Percentiles rank a stretch among this genome's conserved stretches.
phyloP scores from a whole-genome alignment of 2,329 filamentous ascomycete species.

The Exophiala xenobiotica region DNA sequence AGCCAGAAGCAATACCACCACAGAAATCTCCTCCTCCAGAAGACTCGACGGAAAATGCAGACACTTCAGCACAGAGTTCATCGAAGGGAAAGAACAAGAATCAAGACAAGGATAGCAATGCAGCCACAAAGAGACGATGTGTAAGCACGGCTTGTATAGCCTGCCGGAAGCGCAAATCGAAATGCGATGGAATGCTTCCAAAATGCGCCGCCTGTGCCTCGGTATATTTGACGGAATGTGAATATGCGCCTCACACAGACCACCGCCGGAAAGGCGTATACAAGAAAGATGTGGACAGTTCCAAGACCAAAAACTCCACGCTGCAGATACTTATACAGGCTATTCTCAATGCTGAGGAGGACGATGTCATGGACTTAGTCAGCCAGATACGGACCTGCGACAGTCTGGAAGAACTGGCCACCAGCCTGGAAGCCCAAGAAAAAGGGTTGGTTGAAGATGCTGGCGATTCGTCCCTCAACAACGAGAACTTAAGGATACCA shows the following conservation, averaged over 20 bases:
- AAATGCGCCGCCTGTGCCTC: slow-evolving; percentile 95
- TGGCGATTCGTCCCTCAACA: slow-evolving; percentile 36
- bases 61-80: slow-evolving; percentile 3
- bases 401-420: slow-evolving; percentile 63
- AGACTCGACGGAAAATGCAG: slow-evolving; percentile 4
- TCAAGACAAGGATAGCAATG: slow-evolving; percentile 33
- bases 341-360: slow-evolving; percentile 85
- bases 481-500: slow-evolving; percentile 32
- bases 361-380: slow-evolving; percentile 79
- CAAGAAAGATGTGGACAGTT: slow-evolving; percentile 84
- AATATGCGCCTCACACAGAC: slow-evolving; percentile 95
- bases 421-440: slow-evolving; percentile 56
- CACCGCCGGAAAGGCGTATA: slow-evolving; percentile 96
- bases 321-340: slow-evolving; percentile 90
- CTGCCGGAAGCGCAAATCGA: slow-evolving; percentile 75
- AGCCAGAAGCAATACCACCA: slow-evolving; percentile 6
- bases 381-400: slow-evolving; percentile 85
- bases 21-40: neutral
- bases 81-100: slow-evolving; percentile 35
- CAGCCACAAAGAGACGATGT: slow-evolving; percentile 64
- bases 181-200: slow-evolving; percentile 88
- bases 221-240: slow-evolving; percentile 74
- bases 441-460: slow-evolving; percentile 46
- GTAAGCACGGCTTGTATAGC: slow-evolving; percentile 84
- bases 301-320: slow-evolving; percentile 83